Evolutionary conservation across 768 basidiomycete species (phyloP), one percentile per base, ranked within the genome.

Genomic region (Tubosaeta sp.): DNA sequence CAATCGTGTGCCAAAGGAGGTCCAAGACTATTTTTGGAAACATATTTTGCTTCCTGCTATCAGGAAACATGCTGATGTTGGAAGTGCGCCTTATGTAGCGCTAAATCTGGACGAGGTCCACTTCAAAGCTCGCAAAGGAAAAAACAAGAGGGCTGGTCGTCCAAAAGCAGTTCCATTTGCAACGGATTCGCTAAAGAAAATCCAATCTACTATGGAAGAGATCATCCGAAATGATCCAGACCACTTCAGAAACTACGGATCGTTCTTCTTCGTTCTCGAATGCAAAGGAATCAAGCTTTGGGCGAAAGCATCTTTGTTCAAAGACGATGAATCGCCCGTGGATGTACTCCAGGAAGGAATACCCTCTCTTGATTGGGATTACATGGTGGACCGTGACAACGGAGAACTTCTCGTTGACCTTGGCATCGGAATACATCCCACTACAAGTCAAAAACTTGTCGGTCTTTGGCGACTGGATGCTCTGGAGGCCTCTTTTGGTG

Each of bases 251-350:
- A 46, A 48, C 16, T 61, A 45, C 49, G 60, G 52, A 0, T 60
- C 54, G 0, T 62, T 58, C n/a, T 59, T 54, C 38, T 59, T 59
- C 35, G 42, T 58, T 0, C 35, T 59, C 0, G 58, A 59, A 1
- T 46, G 39, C 33, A 62, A 56, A 22, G 53, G 53, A n/a, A 32
- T 56, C 31, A 59, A 59, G 48, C 43, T 53, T 5, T 42, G 16
- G 29, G 48, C 54, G 2, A 51, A 48, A 31, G n/a, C 27, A 3
- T 47, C 46, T 37, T 27, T 19, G 13, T 17, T 39, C n/a, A 31
- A 22, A 12, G 25, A 26, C 10, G 22, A 29, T 22, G 13, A 43
- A 19, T 31, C 22, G 6, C 25, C 38, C 14, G 11, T 46, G 3
- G 32, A 46, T 2, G 16, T 42, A 12, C 45, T 52, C 4, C 25